Base-by-base conservation (phyloP, 2,329 filamentous ascomycete genomes). In the Phaeosphaeriaceae sp. region DNA sequence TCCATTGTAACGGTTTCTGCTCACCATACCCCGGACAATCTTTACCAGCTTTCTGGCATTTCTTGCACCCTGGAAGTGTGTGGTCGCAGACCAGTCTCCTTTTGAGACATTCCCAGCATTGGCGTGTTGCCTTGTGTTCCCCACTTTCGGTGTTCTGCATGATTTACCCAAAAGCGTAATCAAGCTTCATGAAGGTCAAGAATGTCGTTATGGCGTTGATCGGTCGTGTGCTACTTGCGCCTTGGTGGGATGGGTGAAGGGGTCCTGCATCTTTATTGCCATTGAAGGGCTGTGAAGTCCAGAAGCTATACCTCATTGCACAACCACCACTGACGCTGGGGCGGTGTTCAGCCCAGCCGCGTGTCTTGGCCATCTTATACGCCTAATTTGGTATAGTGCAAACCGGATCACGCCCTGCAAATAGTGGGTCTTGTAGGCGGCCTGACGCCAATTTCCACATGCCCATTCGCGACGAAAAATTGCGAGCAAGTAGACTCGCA, bases 21-120 rank as follows among this genome's bases (percentile, higher is more conserved):
- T 71, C 67, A 22, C 69, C 66, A 45, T 75, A 76, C 1, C 72
- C 73, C 3, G 70, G 70, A 40, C 73, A 76, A 4, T 70, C 62
- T 31, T 61, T 71, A 7, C 73, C 71, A 11, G 60, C 55, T 47
- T 65, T 71, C 20, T 63, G 54, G 60, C 72, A 76, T 51, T 74
- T 76, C 40, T 66, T 70, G 56, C 73, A 76, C 48, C 63, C 63
- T 7, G 73, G 72, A 5, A 70, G 44, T n/a, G 66, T 68, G n/a
- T 66, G 68, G 56, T 76, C 73, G 51, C 73, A 76, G 1, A 76
- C 73, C 24, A 75, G 57, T 1, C 73, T 66, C 15, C 71, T 66
- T 50, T 69, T 71, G 22, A 72, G 60, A 51, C 73, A 76, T 24
- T 71, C 72, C 73, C 72, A 76, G 56, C 72, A 76, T 62, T 75